Evolutionary conservation across 2,329 filamentous ascomycete genomes (phyloP).

Genomic region (Clarireedia hainanense): DNA sequence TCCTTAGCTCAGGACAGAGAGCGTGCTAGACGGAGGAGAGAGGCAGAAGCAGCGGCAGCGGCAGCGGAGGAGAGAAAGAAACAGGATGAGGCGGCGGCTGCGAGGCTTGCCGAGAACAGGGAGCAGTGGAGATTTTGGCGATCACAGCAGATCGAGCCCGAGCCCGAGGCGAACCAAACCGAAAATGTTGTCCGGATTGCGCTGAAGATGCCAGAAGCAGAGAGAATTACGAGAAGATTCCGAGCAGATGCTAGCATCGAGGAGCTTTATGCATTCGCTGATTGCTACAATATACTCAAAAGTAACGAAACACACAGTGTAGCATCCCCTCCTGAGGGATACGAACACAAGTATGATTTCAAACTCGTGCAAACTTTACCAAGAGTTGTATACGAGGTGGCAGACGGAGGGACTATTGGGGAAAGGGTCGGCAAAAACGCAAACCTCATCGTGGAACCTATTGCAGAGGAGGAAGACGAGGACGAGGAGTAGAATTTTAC

Average conservation of each 20-base stretch:
- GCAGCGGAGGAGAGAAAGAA: slow-evolving; percentile 56
- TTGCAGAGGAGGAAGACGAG: slow-evolving; percentile 34
- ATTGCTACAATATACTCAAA: slow-evolving; percentile 66
- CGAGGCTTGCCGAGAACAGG: slow-evolving; percentile 40
- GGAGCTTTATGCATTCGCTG: slow-evolving; percentile 89
- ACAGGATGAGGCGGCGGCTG: slow-evolving; percentile 51
- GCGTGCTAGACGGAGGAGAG: slow-evolving; percentile 65
- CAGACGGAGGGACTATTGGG: slow-evolving; percentile 55
- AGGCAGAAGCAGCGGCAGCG: slow-evolving; percentile 65
- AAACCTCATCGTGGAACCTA: slow-evolving; percentile 79
- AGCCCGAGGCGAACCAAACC: slow-evolving; percentile 51
- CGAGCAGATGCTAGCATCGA: slow-evolving; percentile 57
- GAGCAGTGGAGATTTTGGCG: slow-evolving; percentile 78
- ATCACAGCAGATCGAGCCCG: slow-evolving; percentile 54
- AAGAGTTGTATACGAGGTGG: slow-evolving; percentile 68
- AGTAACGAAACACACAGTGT: slow-evolving; percentile 7
- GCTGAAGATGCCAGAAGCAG: slow-evolving; percentile 53
- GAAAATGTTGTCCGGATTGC: slow-evolving; percentile 67
- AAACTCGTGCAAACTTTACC: slow-evolving; percentile 80
- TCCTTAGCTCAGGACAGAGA: slow-evolving; percentile 84
- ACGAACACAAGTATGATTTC: slow-evolving; percentile 79
- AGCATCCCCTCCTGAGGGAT: slow-evolving; percentile 49
- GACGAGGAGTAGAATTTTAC: slow-evolving; percentile 4
- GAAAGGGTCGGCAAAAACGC: slow-evolving; percentile 73
- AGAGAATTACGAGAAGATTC: slow-evolving; percentile 72